Conservation (phyloP, 2,329 filamentous ascomycete species). For the Cryphonectria radicalis region DNA sequence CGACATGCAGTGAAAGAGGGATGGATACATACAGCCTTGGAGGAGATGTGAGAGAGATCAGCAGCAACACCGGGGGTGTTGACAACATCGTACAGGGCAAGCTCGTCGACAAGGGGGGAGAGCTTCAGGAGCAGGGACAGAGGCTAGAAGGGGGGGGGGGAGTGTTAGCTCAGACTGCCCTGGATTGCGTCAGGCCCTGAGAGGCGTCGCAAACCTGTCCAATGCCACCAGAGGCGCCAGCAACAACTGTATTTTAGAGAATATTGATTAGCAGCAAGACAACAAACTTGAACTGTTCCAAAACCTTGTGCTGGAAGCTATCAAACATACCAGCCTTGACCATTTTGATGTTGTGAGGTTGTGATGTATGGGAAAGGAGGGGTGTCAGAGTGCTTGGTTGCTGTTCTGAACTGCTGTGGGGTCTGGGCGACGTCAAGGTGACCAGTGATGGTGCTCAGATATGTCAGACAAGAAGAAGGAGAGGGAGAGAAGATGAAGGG, state of each 20-base stretch:
- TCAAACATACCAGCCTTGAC: slow-evolving; percentile 43
- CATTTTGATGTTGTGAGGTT: slow-evolving; percentile 38
- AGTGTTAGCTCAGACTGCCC: slow-evolving; percentile 28
- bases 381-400: slow-evolving; percentile 28
- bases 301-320: slow-evolving; percentile 18
- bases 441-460: slow-evolving; percentile 19
- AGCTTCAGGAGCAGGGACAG: slow-evolving; percentile 96
- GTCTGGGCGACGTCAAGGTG: slow-evolving; percentile 20
- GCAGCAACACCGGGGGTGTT: slow-evolving; percentile 96
- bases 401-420: slow-evolving; percentile 23
- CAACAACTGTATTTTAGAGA: slow-evolving; percentile 64
- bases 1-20: slow-evolving; percentile 13
- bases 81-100: slow-evolving; percentile 98
- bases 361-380: slow-evolving; percentile 34
- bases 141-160: slow-evolving; percentile 61
- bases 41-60: slow-evolving; percentile 97
- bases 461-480: slow-evolving; percentile 12
- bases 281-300: slow-evolving; percentile 26
- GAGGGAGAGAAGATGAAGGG: slow-evolving; percentile 3
- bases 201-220: slow-evolving; percentile 72
- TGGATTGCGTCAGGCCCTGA: not conserved
- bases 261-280: slow-evolving; percentile 21
- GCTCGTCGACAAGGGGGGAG: slow-evolving; percentile 84
- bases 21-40: slow-evolving; percentile 66
- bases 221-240: slow-evolving; percentile 97